Base-by-base conservation (phyloP, 176 grass and related monocot genomes). In the Carex parvula region DNA sequence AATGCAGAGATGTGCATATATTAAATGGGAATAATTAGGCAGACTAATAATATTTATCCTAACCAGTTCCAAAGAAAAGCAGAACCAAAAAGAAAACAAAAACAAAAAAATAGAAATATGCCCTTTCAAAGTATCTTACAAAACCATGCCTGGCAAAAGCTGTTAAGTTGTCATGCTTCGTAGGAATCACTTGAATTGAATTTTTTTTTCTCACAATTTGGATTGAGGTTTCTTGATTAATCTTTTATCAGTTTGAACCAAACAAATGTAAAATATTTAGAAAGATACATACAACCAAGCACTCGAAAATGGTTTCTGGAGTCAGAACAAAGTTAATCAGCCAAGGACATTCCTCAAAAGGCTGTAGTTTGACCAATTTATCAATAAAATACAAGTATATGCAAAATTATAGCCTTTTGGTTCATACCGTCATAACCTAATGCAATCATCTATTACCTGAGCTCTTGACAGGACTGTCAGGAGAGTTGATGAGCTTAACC, bases 401-500 rank as follows among this genome's bases (percentile, higher is more conserved):
- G 22, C 48, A 54, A 76, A 24, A 15, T 55, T 52, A 29, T 55
- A 54, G 48, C 46, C 20, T 55, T 39, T 24, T 3, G 1, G 66
- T 41, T 9, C 66, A 18, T n/a, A 69, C 15, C 33, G 15, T 9
- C 60, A 54, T 50, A 50, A 68, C 35, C 18, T 53, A 82, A 84
- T 30, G 20, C 75, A 81, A 86, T 48, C 33, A 2, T 67, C n/a
- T 7, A 84, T 84, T 90, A 98, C 96, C 93, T 90, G 89, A 83
- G 69, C 87, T 87, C 82, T 86, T 87, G 54, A 95, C 53, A 24
- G 97, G 93, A 90, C 91, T 87, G 80, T 94, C 87, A 79, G 93
- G 82, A 84, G 97, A 88, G 66, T 89, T 94, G 4, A 99, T 82
- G 55, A 96, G 80, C 52, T 95, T 81, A 90, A 90, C 89, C 54